Evolutionary conservation across 495 filamentous ascomycete genomes (phyloP).

Genomic region (Podospora bellae-mahoneyi): DNA sequence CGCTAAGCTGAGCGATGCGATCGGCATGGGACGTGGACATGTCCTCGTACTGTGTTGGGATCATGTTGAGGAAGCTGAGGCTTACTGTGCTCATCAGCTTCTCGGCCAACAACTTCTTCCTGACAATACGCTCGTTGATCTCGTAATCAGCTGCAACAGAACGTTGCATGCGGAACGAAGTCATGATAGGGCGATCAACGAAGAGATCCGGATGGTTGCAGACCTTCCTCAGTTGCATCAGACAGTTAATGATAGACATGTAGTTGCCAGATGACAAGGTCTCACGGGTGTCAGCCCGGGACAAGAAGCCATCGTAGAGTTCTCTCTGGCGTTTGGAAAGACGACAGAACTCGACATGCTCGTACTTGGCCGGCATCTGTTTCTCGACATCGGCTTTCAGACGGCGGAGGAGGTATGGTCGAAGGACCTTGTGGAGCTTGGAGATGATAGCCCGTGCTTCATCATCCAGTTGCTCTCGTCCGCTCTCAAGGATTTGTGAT

Average conservation of each 20-base stretch:
- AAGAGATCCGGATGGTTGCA: constrained; percentile 99
- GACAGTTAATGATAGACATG: constrained; percentile 94
- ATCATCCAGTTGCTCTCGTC: constrained; percentile 86
- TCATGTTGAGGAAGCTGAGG: constrained; percentile 75
- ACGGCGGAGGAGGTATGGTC: constrained; percentile 87
- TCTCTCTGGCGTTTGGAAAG: constrained; percentile 92
- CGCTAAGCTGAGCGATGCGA: constrained; percentile 60
- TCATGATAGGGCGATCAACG: constrained; percentile 95
- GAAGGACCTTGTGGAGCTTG: constrained; percentile 88
- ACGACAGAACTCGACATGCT: constrained; percentile 92
- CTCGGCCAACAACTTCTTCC: constrained; percentile 61
- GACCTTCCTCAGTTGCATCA: constrained; percentile 97
- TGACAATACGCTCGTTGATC: constrained; percentile 68
- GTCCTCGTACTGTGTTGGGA: constrained; percentile 68
- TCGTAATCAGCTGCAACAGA: constrained; percentile 78
- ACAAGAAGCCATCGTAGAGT: constrained; percentile 95
- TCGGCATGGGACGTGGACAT: constrained; percentile 60
- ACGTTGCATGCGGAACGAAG: constrained; percentile 87
- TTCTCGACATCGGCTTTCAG: constrained; percentile 98
- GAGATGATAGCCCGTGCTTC: constrained; percentile 83
- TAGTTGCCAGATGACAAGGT: constrained; percentile 94
- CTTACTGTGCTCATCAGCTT: constrained; percentile 65
- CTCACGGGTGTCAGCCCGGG: constrained; percentile 82
- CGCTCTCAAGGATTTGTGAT: constrained; percentile 92
- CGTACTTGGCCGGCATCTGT: constrained; percentile 97